Evolutionary conservation across 768 basidiomycete genomes (phyloP).

Genomic region (Tylopilus sp.): DNA sequence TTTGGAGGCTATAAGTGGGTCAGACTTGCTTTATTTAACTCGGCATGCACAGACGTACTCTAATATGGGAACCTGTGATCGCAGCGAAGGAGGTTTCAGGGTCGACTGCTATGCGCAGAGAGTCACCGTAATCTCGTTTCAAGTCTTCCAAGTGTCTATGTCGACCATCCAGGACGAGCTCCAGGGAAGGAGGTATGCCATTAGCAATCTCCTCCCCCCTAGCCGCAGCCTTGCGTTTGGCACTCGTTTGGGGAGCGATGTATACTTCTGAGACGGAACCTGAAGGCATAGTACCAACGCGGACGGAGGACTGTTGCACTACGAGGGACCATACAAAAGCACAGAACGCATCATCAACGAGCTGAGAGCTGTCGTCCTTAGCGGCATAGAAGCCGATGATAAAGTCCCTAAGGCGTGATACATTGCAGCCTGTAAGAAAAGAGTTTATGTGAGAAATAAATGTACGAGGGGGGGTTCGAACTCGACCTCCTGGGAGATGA

Average conservation of each 20-base stretch:
- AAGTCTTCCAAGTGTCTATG: slow-evolving; percentile 55
- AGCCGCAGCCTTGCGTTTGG: slow-evolving; percentile 59
- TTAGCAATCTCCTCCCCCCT: slow-evolving; percentile 49
- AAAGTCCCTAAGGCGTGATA: slow-evolving; percentile 69
- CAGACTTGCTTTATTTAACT: slow-evolving; percentile 1
- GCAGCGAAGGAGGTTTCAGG: slow-evolving; percentile 72
- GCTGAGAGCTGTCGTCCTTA: slow-evolving; percentile 43
- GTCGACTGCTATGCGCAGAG: slow-evolving; percentile 71
- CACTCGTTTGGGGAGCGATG: slow-evolving; percentile 73
- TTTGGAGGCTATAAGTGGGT: slow-evolving; percentile 57
- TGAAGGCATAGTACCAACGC: slow-evolving; percentile 66
- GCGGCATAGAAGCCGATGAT: slow-evolving; percentile 61
- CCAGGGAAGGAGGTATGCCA: slow-evolving; percentile 43
- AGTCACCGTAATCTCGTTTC: slow-evolving; percentile 53
- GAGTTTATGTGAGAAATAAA: slow-evolving; percentile 20
- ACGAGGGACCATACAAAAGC: slow-evolving; percentile 82
- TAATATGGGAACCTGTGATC: slow-evolving; percentile 81
- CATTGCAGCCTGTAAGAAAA: slow-evolving; percentile 62
- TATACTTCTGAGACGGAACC: slow-evolving; percentile 64
- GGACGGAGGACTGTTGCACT: slow-evolving; percentile 68
- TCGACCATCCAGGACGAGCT: slow-evolving; percentile 54
- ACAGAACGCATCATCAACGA: slow-evolving; percentile 70
- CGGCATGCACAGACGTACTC: slow-evolving; percentile 44
- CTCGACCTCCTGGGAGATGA: slow-evolving; percentile 22
- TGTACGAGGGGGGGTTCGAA: slow-evolving; percentile 44